A percentile compares a stretch with the other conserved stretches of the same genome.
Evolutionary conservation across 2,329 filamentous ascomycete genomes (phyloP).

Genomic region (Ceratocystis smalleyi): DNA sequence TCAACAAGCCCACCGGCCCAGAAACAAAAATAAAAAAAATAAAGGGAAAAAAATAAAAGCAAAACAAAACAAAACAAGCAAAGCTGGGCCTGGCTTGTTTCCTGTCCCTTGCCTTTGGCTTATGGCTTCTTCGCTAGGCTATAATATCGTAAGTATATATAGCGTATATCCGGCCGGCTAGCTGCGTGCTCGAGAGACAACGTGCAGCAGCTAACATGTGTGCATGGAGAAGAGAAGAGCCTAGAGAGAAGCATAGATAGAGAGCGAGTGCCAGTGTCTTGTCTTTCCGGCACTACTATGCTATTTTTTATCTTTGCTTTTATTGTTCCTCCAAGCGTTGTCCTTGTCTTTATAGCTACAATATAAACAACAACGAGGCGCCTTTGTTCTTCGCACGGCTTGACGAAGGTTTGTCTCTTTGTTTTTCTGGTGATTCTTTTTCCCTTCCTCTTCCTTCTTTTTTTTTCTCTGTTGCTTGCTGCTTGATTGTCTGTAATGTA

Average conservation of each 20-base stretch:
- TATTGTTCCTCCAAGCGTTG: not conserved
- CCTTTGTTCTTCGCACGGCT: constrained; percentile 2
- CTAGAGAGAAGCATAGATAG: not conserved
- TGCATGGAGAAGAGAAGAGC: not conserved
- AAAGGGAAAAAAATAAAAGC: not conserved
- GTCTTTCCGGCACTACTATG: not conserved
- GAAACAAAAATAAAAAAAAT: not conserved
- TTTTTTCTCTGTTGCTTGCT: not conserved
- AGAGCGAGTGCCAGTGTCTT: not conserved
- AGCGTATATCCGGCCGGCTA: not conserved
- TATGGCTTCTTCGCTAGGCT: not conserved
- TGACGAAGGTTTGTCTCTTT: not conserved
- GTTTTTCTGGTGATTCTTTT: not conserved
- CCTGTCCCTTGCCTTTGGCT: not conserved
- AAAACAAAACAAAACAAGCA: not conserved
- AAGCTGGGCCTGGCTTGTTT: not conserved
- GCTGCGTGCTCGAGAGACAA: not conserved
- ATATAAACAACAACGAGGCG: constrained; percentile 1
- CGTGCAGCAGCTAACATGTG: too few species aligned
- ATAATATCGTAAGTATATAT: not conserved
- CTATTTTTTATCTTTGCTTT: not conserved
- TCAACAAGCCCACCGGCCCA: not conserved
- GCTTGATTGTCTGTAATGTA: not conserved
- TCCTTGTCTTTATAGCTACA: not conserved
- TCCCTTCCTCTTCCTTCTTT: not conserved